phyloP scores from a whole-genome alignment of 257 asterid species.

The Nicotiana otophora region DNA sequence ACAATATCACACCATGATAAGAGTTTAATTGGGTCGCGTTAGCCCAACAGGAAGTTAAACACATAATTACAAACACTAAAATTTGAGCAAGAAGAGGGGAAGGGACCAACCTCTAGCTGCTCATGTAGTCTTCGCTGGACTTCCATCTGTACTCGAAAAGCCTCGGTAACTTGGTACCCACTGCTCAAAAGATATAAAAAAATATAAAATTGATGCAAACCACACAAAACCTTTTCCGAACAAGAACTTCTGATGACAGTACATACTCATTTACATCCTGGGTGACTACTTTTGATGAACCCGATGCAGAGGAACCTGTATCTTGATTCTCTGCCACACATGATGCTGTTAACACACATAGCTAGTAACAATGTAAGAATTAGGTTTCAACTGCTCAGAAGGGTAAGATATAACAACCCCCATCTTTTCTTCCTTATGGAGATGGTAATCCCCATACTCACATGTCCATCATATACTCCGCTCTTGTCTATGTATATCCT shows the following conservation, averaged over 20 bases:
- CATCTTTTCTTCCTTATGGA: not conserved
- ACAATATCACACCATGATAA: not conserved
- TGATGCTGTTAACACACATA: slow-evolving; percentile 44
- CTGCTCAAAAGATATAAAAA: slow-evolving; percentile 32
- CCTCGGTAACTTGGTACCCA: slow-evolving; percentile 85
- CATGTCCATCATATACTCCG: not conserved
- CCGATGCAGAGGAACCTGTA: slow-evolving; percentile 59
- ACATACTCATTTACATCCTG: slow-evolving; percentile 70
- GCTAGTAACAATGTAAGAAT: not conserved
- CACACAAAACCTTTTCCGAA: not conserved
- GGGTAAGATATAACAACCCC: not conserved
- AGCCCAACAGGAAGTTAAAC: not conserved
- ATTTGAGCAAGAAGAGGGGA: not conserved
- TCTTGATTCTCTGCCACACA: slow-evolving; percentile 77
- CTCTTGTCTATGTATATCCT: not conserved
- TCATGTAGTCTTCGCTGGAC: slow-evolving; percentile 78
- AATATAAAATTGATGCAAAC: not conserved
- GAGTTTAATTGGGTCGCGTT: not conserved
- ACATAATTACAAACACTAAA: not conserved
- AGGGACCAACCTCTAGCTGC: slow-evolving; percentile 67
- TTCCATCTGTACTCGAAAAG: slow-evolving; percentile 90
- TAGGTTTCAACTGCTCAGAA: not conserved
- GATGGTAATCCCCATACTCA: not conserved
- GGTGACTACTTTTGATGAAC: slow-evolving; percentile 59
- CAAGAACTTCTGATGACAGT: not conserved